Conservation (phyloP, 108 stramenopile species). For the Cyclotella atomus region DNA sequence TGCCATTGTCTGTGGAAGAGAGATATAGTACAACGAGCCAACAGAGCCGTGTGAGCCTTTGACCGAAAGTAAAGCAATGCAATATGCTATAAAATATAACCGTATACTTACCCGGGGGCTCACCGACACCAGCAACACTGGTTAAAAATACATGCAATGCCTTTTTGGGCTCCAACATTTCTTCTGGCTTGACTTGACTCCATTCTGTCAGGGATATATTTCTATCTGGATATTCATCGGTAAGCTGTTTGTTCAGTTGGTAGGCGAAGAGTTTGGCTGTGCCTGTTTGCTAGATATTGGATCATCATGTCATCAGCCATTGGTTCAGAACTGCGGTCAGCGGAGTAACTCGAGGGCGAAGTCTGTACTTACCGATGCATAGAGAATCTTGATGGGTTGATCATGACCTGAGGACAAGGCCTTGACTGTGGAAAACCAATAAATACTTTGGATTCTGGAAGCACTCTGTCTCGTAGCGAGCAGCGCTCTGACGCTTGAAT, state of each 20-base stretch:
- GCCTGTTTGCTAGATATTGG: conserved; percentile 72
- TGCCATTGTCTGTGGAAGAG: conserved; percentile 65
- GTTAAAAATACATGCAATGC: conserved; percentile 32
- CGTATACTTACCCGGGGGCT: conserved; percentile 13
- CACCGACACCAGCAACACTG: conserved; percentile 26
- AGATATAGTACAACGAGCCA: too few relatives aligned
- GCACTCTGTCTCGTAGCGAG: not conserved
- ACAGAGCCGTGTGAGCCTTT: too few relatives aligned
- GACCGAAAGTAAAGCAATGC: too few relatives aligned
- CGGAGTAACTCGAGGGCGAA: too few relatives aligned
- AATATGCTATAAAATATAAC: conserved; percentile 23
- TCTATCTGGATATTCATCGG: conserved; percentile 38
- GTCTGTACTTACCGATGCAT: conserved; percentile 29
- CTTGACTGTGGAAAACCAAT: conserved; percentile 15
- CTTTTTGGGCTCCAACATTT: conserved; percentile 47
- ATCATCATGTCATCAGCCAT: not conserved
- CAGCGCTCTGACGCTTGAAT: not conserved
- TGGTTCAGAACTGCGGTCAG: too few relatives aligned
- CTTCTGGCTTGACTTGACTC: conserved; percentile 60
- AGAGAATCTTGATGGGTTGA: conserved; percentile 24
- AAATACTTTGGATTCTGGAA: not conserved
- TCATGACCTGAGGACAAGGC: conserved; percentile 15
- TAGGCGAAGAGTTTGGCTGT: conserved; percentile 93
- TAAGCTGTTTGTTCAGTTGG: conserved; percentile 67
- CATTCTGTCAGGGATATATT: conserved; percentile 43